Conservation (phyloP, 1,284 basidiomycete genomes). For the Schizophyllum commune region DNA sequence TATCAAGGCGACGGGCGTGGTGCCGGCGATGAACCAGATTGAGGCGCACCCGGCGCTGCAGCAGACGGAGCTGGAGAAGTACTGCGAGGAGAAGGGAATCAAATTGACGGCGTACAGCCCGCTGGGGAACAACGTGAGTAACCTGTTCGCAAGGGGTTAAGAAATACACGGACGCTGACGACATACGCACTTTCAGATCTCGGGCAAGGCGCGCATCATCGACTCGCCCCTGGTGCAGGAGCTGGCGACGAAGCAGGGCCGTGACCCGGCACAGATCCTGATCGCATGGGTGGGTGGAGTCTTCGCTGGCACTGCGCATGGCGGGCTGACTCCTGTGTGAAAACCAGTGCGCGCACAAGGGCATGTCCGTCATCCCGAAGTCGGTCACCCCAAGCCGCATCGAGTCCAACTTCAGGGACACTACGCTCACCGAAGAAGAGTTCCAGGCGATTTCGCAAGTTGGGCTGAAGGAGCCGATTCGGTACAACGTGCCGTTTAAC, state of each 20-base stretch:
- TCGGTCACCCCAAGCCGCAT: conserved; percentile 37
- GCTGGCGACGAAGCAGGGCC: conserved; percentile 25
- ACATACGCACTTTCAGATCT: background rate
- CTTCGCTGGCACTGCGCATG: no score
- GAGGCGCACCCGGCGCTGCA: conserved; percentile 3
- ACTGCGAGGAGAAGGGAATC: conserved; percentile 6
- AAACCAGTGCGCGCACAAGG: conserved; percentile 23
- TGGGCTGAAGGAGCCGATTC: background rate
- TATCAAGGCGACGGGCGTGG: conserved; percentile 1
- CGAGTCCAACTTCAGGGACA: conserved; percentile 47
- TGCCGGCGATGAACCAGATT: conserved; percentile 6
- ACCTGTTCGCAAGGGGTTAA: no score
- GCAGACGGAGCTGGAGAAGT: conserved; percentile 2
- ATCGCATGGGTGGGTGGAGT: conserved; percentile 32
- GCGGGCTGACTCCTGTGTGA: no score
- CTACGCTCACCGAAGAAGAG: conserved; percentile 43
- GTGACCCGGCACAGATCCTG: conserved; percentile 42
- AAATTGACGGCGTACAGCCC: conserved; percentile 8
- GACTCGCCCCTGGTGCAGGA: background rate
- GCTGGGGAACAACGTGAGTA: conserved; percentile 3
- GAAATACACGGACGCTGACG: no score
- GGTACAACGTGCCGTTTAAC: background rate
- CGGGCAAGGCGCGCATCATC: conserved; percentile 5
- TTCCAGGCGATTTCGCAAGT: conserved; percentile 31
- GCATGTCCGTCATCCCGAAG: conserved; percentile 46